Base-by-base conservation (phyloP, 2,329 filamentous ascomycete species). In the Colletotrichum ledebouriae region DNA sequence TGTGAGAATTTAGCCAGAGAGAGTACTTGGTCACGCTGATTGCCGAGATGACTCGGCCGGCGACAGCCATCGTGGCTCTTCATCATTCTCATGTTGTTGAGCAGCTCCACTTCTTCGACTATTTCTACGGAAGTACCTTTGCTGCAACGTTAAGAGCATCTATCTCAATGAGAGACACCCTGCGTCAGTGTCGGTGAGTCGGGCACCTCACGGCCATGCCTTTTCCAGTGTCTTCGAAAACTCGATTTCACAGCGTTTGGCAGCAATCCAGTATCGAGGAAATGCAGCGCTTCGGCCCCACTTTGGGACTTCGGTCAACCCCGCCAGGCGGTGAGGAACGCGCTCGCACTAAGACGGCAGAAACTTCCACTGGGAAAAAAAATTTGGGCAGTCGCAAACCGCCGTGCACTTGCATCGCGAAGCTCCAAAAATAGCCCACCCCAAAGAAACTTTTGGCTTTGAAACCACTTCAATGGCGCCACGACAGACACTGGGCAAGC, bases 401-500 rank as follows among this genome's bases (percentile, higher is more conserved):
- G 55, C 65, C 65, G 13, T 67, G 62, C 57, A 60, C 22, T 44
- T 64, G 66, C 56, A 69, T 69, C 66, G 66, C 49, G 66, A 55
- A 62, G 67, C 58, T 70, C 67, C 67, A 66, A 71, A 69, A 65
- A 69, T 70, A 70, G 67, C 64, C 44, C 64, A 50, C 25, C 55
- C 39, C 22, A 22, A 52, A 47, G 33, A 33, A 52, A 44, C 20
- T 33, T 41, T 70, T 53, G 42, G 50, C 17, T 59, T 52, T 15
- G 37, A 46, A 22, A 67, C 63, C 63, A 58, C 60, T 47, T 74
- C 76, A 73, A 84, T 83, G 81, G 79, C 75, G 69, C 74, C 79
- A 50, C 77, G 76, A 71, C 78, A 81, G 66, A 74, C 77, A 52
- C 83, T 80, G 37, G 84, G 87, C 77, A 92, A 92, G 83, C 87